Conservation (phyloP, 1,139 yeast genomes). For the Suhomyces terraborum region DNA sequence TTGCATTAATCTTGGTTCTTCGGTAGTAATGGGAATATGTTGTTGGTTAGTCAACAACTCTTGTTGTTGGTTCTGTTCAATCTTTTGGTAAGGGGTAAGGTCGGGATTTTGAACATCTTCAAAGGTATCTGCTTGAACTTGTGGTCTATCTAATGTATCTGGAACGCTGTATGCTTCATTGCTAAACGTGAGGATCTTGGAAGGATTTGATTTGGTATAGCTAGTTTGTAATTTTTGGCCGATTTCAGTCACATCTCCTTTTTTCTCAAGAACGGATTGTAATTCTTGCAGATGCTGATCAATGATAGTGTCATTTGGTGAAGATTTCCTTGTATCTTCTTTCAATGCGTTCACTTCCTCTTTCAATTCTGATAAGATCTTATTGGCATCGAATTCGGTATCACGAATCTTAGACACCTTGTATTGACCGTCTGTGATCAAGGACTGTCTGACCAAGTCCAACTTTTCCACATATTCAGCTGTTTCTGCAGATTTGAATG, state of each 20-base stretch:
- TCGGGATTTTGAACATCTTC: slow-evolving; percentile 33
- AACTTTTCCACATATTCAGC: slow-evolving; percentile 41
- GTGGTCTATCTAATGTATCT: slow-evolving; percentile 9
- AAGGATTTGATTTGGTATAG: slow-evolving; percentile 20
- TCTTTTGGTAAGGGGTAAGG: slow-evolving; percentile 22
- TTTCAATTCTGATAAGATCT: slow-evolving; percentile 21
- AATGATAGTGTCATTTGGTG: background rate
- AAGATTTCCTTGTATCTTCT: slow-evolving; percentile 1
- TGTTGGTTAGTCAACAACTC: slow-evolving; percentile 2
- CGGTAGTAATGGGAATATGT: background rate
- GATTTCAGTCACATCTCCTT: slow-evolving; percentile 18
- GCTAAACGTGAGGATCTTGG: slow-evolving; percentile 19
- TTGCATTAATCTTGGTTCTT: slow-evolving; percentile 1
- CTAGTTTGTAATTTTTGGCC: slow-evolving; percentile 21
- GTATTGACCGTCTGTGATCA: slow-evolving; percentile 9
- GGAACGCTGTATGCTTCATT: slow-evolving; percentile 15
- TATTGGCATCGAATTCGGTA: slow-evolving; percentile 22
- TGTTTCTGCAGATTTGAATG: slow-evolving; percentile 46
- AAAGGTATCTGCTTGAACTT: slow-evolving; percentile 21
- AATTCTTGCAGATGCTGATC: slow-evolving; percentile 18
- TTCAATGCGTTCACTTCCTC: slow-evolving; percentile 21
- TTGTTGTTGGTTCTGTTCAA: too few species aligned
- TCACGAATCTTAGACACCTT: slow-evolving; percentile 23
- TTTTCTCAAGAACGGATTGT: slow-evolving; percentile 21
- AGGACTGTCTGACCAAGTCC: slow-evolving; percentile 30